phyloP scores from a whole-genome alignment of 768 basidiomycete genomes.

The Crepidotus variabilis region DNA sequence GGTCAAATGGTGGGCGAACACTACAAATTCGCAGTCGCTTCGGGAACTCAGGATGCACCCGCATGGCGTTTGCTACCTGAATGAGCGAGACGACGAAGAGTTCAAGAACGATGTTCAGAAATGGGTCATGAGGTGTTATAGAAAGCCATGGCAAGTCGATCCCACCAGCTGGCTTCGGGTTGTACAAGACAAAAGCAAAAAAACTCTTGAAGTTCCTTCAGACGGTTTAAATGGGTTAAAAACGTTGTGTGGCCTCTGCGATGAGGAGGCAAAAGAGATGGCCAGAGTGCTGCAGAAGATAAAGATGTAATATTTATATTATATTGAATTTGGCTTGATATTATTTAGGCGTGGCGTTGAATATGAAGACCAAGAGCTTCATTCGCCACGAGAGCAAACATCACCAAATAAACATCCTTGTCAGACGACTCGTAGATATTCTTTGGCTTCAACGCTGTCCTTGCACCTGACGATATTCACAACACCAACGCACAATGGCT shows the following conservation, averaged over 20 bases:
- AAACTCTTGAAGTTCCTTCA: neutral
- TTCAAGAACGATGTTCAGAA: neutral
- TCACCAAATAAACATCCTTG: no score
- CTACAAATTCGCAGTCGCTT: neutral
- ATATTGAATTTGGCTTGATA: no score
- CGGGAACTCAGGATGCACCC: neutral
- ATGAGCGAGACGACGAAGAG: neutral
- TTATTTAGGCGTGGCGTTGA: no score
- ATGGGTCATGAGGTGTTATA: neutral
- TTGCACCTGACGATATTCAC: conserved; percentile 12
- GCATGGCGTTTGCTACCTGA: neutral
- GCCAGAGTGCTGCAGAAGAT: neutral
- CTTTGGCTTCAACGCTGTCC: conserved; percentile 20
- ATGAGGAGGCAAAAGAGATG: neutral
- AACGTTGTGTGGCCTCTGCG: neutral
- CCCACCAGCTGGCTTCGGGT: neutral
- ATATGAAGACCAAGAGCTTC: no score
- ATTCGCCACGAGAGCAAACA: no score
- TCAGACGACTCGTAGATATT: conserved; percentile 10
- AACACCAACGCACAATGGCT: conserved; percentile 36
- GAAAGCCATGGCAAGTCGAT: neutral
- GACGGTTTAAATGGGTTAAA: neutral
- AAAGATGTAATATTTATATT: no score
- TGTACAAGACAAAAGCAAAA: neutral
- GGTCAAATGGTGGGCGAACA: neutral